Base-by-base conservation (phyloP, 208 protist species). In the Herpetomonas tarakana region DNA sequence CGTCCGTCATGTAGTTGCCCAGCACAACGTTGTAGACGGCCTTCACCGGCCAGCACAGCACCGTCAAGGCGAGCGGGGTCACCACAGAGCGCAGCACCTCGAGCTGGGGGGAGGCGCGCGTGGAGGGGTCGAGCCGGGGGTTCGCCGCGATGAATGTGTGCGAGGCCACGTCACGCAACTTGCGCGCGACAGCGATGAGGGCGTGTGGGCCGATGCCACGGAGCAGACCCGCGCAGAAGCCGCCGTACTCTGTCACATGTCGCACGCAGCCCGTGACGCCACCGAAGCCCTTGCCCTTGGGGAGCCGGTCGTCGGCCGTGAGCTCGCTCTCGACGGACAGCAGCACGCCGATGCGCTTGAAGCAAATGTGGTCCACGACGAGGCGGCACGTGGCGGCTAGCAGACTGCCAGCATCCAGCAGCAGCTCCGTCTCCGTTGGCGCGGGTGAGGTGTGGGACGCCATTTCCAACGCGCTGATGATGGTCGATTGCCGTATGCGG, bases 301-400 rank as follows among this genome's bases (percentile, higher is more conserved):
- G 62, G 14, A 82, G 44, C 25, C 69, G 69, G 16, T 61, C 62
- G 16, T 67, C 53, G 12, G 53, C 52, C 25, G 68, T 56, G 19
- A 82, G 51, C 62, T 82, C 75, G 0, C 65, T 70, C 52, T 82
- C 75, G 26, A 82, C 62, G n/a, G 62, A 51, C 0, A 63, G 26
- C 4, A 82, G 39, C 3, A 73, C 27, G 3, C 58, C 62, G 22
- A 82, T 25, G 27, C 75, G 75, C 28, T 76, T 61, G 24, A 59
- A 59, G 22, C 29, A 41, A 25, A 27, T 25, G 35, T 59, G 35
- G 35, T 49, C 44, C 9, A 49, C 44, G 11, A 49, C 9, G 16
- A 49, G 44, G 4, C 44, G 44, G 16, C 16, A 11, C 16, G 44
- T 24, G 16, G 44, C 44, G 44, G 19, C 9, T 11, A 49, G 44